A percentile compares a stretch with the other conserved stretches of the same genome.
Conservation (phyloP, 2,329 filamentous ascomycete species). For the Trichoderma koningiopsis region DNA sequence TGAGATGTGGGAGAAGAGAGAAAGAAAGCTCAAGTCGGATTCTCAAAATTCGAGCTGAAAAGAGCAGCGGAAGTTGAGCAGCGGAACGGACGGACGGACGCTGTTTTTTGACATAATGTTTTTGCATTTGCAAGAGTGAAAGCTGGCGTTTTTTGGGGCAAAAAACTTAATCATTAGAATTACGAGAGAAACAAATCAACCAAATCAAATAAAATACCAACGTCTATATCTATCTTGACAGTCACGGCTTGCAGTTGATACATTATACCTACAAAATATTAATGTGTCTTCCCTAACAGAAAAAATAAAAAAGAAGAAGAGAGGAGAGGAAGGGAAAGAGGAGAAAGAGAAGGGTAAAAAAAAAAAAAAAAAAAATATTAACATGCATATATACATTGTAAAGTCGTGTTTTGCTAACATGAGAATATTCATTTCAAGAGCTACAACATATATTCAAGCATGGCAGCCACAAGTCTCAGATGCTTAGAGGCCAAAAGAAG, state of each 20-base stretch:
- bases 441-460: neutral
- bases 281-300: too few species aligned
- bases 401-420: neutral
- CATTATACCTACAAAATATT: too few species aligned
- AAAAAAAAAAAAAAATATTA: too few species aligned
- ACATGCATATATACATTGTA: too few species aligned
- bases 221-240: neutral
- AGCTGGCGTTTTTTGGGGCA: constrained; percentile 19
- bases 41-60: neutral
- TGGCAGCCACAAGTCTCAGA: neutral
- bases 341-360: too few species aligned
- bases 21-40: neutral
- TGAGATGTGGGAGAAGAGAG: neutral
- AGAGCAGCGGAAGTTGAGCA: neutral
- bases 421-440: neutral
- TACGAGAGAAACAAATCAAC: constrained; percentile 20
- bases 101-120: constrained; percentile 7
- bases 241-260: neutral
- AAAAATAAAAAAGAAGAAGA: too few species aligned
- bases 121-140: constrained; percentile 25
- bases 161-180: constrained; percentile 18
- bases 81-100: neutral
- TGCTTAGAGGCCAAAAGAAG: neutral
- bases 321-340: too few species aligned
- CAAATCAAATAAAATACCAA: constrained; percentile 1